Conservation (phyloP, 148 eudicot genomes). For the Rheum nobile region DNA sequence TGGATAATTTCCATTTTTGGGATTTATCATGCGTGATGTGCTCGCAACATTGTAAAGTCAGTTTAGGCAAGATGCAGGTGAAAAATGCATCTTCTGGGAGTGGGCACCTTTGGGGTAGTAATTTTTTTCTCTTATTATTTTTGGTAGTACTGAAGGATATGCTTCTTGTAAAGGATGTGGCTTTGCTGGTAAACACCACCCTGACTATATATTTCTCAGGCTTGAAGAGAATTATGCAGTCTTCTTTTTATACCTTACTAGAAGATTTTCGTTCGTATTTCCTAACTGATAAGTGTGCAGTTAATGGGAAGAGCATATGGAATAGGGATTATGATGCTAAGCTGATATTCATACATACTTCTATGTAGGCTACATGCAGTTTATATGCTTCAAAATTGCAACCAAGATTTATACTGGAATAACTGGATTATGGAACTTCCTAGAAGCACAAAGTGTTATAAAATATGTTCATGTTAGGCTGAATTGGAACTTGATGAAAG, state of each 20-base stretch:
- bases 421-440: not conserved
- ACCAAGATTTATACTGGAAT: not conserved
- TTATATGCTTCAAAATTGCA: not conserved
- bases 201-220: not conserved
- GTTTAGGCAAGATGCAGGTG: not conserved
- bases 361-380: not conserved
- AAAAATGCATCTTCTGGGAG: not conserved
- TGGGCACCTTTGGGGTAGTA: not conserved
- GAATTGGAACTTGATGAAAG: not conserved
- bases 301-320: not conserved
- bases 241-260: not conserved
- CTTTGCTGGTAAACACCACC: not conserved
- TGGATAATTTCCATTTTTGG: not conserved
- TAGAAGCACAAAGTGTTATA: not conserved
- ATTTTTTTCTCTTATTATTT: not conserved
- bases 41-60: not conserved
- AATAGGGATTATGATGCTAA: not conserved
- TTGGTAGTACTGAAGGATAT: not conserved
- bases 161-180: not conserved
- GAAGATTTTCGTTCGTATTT: not conserved
- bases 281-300: not conserved
- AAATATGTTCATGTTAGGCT: not conserved
- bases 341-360: not conserved
- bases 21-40: not conserved
- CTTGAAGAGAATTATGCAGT: not conserved